Evolutionary conservation across 2,329 filamentous ascomycete species (phyloP).

Genomic region (Allantophomopsis lycopodina): DNA sequence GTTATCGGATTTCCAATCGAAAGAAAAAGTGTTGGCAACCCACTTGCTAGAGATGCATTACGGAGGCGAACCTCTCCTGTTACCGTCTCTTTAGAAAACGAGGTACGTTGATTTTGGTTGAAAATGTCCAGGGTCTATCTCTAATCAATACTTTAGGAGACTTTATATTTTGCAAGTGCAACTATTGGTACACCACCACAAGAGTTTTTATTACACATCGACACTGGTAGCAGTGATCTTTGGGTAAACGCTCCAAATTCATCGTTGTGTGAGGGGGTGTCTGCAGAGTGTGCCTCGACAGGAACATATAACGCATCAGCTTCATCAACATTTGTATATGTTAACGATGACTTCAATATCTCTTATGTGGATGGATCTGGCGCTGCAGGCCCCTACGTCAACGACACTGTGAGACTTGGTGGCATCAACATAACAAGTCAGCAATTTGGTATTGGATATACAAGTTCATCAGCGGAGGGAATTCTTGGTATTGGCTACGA

Average conservation of each 20-base stretch:
- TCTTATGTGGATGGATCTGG: constrained; percentile 73
- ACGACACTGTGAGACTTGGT: constrained; percentile 54
- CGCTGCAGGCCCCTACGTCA: constrained; percentile 66
- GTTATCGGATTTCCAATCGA: constrained; percentile 17
- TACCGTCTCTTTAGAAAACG: constrained; percentile 36
- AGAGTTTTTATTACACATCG: constrained; percentile 41
- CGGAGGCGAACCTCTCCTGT: constrained; percentile 30
- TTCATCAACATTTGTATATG: constrained; percentile 63
- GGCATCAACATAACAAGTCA: constrained; percentile 36
- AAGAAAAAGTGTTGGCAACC: constrained; percentile 12
- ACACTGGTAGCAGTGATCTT: constrained; percentile 57
- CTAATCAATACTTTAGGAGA: constrained; percentile 28
- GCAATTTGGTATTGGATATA: constrained; percentile 64
- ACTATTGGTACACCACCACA: constrained; percentile 49
- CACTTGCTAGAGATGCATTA: constrained; percentile 18
- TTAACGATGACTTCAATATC: constrained; percentile 74
- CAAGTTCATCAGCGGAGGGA: constrained; percentile 46
- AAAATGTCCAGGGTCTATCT: not conserved
- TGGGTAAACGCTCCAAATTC: constrained; percentile 58
- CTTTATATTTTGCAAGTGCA: constrained; percentile 50
- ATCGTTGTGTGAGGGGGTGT: constrained; percentile 34
- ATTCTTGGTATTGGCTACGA: constrained; percentile 79
- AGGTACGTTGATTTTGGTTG: constrained; percentile 25
- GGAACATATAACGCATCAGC: constrained; percentile 57
- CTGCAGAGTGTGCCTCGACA: constrained; percentile 39